phyloP scores from a whole-genome alignment of 148 eudicot genomes.

The Arbutus unedo region DNA sequence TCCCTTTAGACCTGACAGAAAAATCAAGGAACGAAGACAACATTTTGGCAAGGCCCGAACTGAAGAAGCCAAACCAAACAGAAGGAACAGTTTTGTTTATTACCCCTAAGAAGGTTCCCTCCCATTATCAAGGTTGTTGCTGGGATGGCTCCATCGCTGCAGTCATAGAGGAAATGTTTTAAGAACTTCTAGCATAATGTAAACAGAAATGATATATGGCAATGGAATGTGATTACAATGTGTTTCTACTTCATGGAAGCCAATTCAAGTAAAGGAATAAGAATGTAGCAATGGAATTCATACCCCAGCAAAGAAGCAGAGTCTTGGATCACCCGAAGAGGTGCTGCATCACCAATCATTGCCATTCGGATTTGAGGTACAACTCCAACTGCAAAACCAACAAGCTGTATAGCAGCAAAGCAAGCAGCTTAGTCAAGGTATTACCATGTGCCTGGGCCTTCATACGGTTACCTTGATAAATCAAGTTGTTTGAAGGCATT shows the following conservation, averaged over 20 bases:
- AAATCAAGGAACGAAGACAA: not conserved
- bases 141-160: constrained; percentile 89
- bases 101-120: constrained; percentile 82
- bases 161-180: not conserved
- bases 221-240: no score
- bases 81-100: not conserved
- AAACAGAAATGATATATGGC: not conserved
- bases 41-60: not conserved
- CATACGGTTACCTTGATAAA: not conserved
- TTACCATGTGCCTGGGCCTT: not conserved
- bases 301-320: constrained; percentile 65
- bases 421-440: constrained; percentile 6
- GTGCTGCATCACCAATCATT: constrained; percentile 62
- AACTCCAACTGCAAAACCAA: constrained; percentile 65
- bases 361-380: constrained; percentile 43
- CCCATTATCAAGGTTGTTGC: constrained; percentile 63
- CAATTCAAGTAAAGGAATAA: not conserved
- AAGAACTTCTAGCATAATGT: not conserved
- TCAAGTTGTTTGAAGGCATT: not conserved
- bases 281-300: constrained; percentile 5
- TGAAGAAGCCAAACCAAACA: not conserved
- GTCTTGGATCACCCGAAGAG: constrained; percentile 71
- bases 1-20: constrained; percentile 49
- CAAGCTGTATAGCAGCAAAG: constrained; percentile 39
- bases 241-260: no score